Evolutionary conservation across 1,284 basidiomycete genomes (phyloP).

Genomic region (Sporisorium scitamineum): DNA sequence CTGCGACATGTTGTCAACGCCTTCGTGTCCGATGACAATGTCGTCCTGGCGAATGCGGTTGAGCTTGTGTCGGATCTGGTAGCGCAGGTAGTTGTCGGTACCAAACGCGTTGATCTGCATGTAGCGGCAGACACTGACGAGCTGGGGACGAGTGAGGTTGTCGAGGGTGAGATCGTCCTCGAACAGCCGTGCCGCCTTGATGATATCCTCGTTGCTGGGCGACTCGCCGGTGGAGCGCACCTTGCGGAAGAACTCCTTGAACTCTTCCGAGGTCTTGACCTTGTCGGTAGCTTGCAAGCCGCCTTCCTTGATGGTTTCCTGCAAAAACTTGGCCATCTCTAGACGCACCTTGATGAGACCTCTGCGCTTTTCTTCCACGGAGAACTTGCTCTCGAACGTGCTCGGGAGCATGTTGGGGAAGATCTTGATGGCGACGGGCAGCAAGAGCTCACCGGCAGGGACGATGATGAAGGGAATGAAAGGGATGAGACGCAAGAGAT

Average conservation of each 20-base stretch:
- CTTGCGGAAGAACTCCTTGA: conserved; percentile 99
- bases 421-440: conserved; percentile 94
- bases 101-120: conserved; percentile 99
- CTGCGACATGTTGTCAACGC: conserved; percentile 88
- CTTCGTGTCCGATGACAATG: conserved; percentile 86
- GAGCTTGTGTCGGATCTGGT: conserved; percentile 87
- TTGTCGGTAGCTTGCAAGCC: conserved; percentile 84
- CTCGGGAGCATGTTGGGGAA: conserved; percentile 99
- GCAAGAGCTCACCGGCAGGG: conserved; percentile 97
- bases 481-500: conserved; percentile 90
- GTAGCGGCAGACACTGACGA: conserved; percentile 90
- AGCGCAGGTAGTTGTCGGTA: conserved; percentile 97
- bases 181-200: conserved; percentile 95
- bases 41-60: conserved; percentile 90
- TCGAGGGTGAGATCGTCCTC: conserved; percentile 97
- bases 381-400: conserved; percentile 96
- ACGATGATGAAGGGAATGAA: conserved; percentile 95
- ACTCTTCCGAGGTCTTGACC: conserved; percentile 92
- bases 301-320: conserved; percentile 94
- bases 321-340: conserved; percentile 99
- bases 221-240: conserved; percentile 94
- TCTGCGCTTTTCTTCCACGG: conserved; percentile 88
- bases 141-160: conserved; percentile 95
- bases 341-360: conserved; percentile 93
- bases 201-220: conserved; percentile 86